These are phyloP conservation scores for Rhizopogon sp. DNA, from an alignment of 768 basidiomycete species.

Conservation along the genomic window DNA sequence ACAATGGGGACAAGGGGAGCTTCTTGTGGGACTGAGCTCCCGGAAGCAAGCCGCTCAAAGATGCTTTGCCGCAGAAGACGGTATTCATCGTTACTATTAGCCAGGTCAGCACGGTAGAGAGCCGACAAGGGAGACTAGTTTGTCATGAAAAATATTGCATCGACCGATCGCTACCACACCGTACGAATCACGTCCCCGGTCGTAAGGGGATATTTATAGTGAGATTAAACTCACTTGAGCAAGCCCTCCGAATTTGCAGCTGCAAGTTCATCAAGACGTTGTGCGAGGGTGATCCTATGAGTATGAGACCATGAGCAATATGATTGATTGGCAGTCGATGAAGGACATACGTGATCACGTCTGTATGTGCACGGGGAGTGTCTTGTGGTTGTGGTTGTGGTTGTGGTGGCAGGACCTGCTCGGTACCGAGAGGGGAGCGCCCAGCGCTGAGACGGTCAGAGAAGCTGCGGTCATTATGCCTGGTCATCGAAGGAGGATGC, in stretches of 20 bases:
- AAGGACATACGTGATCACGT: slow-evolving; percentile 50
- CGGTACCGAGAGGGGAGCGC: slow-evolving; percentile 22
- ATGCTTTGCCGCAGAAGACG: slow-evolving; percentile 78
- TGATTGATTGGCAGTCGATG: slow-evolving; percentile 2
- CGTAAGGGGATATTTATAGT: not conserved
- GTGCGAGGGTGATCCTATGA: slow-evolving; percentile 66
- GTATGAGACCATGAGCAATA: slow-evolving; percentile 9
- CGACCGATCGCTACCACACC: not conserved
- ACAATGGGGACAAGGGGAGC: slow-evolving; percentile 54
- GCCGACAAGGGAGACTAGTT: not conserved
- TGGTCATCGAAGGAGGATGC: slow-evolving; percentile 22
- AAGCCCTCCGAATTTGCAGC: slow-evolving; percentile 77
- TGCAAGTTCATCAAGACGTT: slow-evolving; percentile 77
- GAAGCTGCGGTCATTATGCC: slow-evolving; percentile 1
- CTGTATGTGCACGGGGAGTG: slow-evolving; percentile 31
- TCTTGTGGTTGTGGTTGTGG: slow-evolving; percentile 6
- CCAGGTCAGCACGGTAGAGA: not conserved
- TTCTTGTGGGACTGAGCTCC: slow-evolving; percentile 56
- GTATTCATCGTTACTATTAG: slow-evolving; percentile 76
- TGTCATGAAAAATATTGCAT: not conserved
- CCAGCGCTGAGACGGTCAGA: slow-evolving; percentile 28
- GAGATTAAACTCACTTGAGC: slow-evolving; percentile 48
- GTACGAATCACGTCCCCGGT: not conserved
- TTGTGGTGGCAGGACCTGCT: slow-evolving; percentile 7
- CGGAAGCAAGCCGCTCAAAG: slow-evolving; percentile 71